A percentile compares a stretch with the other conserved stretches of the same genome.
These are phyloP conservation scores for Pichia sp. DNA, from an alignment of 1,139 yeast species.

Conservation along the genomic window DNA sequence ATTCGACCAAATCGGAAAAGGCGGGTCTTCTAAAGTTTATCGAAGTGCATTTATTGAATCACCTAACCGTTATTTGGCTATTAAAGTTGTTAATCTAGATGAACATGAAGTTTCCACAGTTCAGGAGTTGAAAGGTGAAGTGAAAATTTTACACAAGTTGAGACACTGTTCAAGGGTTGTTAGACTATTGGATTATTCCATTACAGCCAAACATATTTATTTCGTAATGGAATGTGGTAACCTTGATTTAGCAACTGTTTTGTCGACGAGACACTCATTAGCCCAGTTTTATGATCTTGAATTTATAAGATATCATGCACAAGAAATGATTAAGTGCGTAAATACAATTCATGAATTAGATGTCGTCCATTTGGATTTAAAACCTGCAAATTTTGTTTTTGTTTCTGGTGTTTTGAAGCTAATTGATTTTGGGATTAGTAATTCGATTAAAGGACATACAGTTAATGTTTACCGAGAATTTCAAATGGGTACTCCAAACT, in stretches of 20 bases:
- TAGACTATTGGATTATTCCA: conserved; percentile 64
- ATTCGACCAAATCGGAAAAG: conserved; percentile 77
- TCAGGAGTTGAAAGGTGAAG: conserved; percentile 83
- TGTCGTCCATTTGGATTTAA: conserved; percentile 89
- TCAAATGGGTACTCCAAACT: conserved; percentile 93
- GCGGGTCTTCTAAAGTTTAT: conserved; percentile 92
- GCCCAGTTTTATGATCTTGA: conserved; percentile 54
- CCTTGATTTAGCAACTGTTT: conserved; percentile 78
- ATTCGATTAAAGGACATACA: conserved; percentile 90
- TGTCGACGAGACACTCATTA: conserved; percentile 42
- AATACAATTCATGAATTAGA: conserved; percentile 82
- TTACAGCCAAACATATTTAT: conserved; percentile 56
- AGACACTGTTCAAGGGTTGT: conserved; percentile 70
- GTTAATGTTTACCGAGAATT: conserved; percentile 84
- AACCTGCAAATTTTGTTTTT: conserved; percentile 90
- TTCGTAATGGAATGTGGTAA: conserved; percentile 97
- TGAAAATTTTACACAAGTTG: conserved; percentile 61
- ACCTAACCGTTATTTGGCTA: conserved; percentile 60
- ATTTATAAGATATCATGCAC: conserved; percentile 76
- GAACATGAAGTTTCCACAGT: conserved; percentile 73
- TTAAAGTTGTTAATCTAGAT: conserved; percentile 76
- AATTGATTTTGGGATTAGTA: conserved; percentile 95
- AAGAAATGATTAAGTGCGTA: conserved; percentile 79
- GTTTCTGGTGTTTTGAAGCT: conserved; percentile 81
- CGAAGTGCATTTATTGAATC: conserved; percentile 49